Base-by-base conservation (phyloP, 2,329 filamentous ascomycete species). In the Xylariaceae sp. region DNA sequence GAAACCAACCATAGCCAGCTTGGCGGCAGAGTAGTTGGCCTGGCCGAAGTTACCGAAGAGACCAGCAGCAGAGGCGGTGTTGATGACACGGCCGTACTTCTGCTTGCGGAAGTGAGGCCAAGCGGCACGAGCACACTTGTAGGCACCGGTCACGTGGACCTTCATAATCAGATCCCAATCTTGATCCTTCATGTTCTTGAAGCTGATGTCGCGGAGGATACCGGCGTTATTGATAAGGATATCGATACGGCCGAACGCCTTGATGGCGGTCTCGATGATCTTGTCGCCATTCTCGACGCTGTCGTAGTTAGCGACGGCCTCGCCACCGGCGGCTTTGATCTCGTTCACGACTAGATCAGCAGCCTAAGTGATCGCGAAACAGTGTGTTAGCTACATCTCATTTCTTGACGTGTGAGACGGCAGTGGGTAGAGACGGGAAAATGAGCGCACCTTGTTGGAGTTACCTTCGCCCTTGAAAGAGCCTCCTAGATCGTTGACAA, bases 101-200 rank as follows among this genome's bases (percentile, higher is more conserved):
- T 98, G 93, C 75, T 97, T 97, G 64, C 92, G 82, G 80, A 98
- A 97, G 71, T 97, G 78, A 49, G 92, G 90, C 92, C 93, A 98
- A 42, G 93, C 93, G 53, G 93, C 93, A 68, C 83, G 85, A 50
- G 93, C 80, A 68, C 88, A 95, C 81, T 95, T 97, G 79, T 95
- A 98, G 62, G 90, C 85, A 59, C 93, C 93, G 64, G 83, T 86
- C 60, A 96, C 83, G 70, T 98, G 92, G 47, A 97, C 92, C 66
- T 83, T 85, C 70, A 92, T 88, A 66, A 96, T 87, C 57, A 96
- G 73, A 66, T 98, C 92, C 93, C 93, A 98, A 69, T 98, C 93
- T 64, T 86, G 72, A 67, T 98, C 93, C 68, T 86, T 93, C 81
- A 97, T 94, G 73, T 97, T 97, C 80, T 95, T 95, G 76, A 98